phyloP scores from a whole-genome alignment of 306 rosid genomes.

The Sophora flavescens region DNA sequence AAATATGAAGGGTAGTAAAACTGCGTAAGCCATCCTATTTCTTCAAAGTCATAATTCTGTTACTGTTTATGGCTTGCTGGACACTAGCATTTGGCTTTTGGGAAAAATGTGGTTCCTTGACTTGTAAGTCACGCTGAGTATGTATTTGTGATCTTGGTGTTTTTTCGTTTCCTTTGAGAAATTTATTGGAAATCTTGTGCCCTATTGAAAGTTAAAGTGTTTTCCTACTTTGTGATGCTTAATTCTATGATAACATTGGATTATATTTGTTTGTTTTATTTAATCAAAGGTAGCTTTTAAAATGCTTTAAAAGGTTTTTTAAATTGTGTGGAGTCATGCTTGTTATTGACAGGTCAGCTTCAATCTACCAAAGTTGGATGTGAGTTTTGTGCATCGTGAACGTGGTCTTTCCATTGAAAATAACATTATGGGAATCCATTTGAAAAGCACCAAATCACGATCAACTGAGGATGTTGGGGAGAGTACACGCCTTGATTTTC shows the following conservation, averaged over 20 bases:
- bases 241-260: constrained; percentile 34
- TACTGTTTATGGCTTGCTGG: constrained; percentile 49
- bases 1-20: constrained; percentile 48
- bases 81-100: constrained; percentile 52
- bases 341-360: constrained; percentile 78
- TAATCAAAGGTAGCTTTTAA: constrained; percentile 30
- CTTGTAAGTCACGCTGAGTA: constrained; percentile 44
- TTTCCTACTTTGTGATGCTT: constrained; percentile 34
- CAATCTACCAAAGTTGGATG: constrained; percentile 87
- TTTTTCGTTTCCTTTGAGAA: constrained; percentile 46
- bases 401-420: constrained; percentile 70
- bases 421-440: constrained; percentile 92
- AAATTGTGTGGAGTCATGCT: constrained; percentile 35
- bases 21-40: constrained; percentile 49
- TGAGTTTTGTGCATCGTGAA: constrained; percentile 81
- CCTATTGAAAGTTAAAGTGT: constrained; percentile 29
- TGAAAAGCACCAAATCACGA: constrained; percentile 76
- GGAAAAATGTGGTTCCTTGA: constrained; percentile 49
- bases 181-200: constrained; percentile 42
- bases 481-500: constrained; percentile 89
- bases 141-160: constrained; percentile 38
- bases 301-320: constrained; percentile 18
- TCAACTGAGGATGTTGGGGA: constrained; percentile 89
- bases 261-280: constrained; percentile 41
- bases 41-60: constrained; percentile 50